Conservation (phyloP, 2,329 filamentous ascomycete species). For the Phyllachora maydis region DNA sequence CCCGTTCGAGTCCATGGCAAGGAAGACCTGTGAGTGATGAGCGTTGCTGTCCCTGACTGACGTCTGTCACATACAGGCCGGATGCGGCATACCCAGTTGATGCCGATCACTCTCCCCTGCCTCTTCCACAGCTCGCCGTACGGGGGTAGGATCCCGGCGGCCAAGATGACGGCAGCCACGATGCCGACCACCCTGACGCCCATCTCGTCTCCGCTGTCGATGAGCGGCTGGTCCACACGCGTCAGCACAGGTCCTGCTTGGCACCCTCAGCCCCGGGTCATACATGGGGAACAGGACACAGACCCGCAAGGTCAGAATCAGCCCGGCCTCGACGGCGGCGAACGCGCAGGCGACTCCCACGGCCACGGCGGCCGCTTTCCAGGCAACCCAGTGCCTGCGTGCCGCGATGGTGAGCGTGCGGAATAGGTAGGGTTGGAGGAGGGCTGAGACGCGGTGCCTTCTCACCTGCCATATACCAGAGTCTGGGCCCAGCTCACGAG, state of each 20-base stretch:
- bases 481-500: conserved; percentile 17
- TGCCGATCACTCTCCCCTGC: conserved; percentile 36
- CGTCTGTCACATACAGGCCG: too few relatives aligned
- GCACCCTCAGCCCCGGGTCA: too few relatives aligned
- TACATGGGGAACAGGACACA: too few relatives aligned
- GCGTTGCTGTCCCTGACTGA: too few relatives aligned
- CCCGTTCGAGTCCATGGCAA: conserved; percentile 36
- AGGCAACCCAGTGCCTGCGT: conserved; percentile 19
- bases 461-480: conserved; percentile 12
- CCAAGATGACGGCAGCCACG: conserved; percentile 33
- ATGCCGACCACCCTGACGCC: conserved; percentile 35
- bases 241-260: too few relatives aligned
- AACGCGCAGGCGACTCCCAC: conserved; percentile 19
- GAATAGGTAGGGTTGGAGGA: too few relatives aligned
- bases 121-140: conserved; percentile 43
- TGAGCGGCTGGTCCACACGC: conserved; percentile 32
- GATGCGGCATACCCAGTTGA: too few relatives aligned
- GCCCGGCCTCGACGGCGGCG: conserved; percentile 28
- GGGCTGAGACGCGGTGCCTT: too few relatives aligned
- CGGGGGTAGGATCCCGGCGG: conserved; percentile 33
- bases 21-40: too few relatives aligned
- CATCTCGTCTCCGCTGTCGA: conserved; percentile 27
- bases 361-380: conserved; percentile 21
- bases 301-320: conserved; percentile 36
- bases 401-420: too few relatives aligned